Percentiles rank a stretch among this genome's conserved stretches.
Evolutionary conservation across 352 stramenopile species (phyloP).

Genomic region (Pythium insidiosum): DNA sequence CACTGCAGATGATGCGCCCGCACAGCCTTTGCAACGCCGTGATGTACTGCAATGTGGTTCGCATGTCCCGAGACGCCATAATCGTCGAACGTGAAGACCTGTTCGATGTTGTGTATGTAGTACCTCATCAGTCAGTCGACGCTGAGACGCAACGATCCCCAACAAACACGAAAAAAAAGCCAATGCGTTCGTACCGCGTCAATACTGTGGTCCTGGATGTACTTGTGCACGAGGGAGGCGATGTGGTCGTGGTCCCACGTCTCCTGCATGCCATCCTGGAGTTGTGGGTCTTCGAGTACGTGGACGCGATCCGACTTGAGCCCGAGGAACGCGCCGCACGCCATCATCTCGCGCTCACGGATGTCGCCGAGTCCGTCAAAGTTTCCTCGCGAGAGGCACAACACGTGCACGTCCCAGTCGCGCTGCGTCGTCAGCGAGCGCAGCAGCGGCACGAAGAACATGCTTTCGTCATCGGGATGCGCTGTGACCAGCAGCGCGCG

Average conservation of each 20-base stretch:
- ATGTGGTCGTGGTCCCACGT: conserved; percentile 69
- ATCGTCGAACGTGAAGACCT: conserved; percentile 93
- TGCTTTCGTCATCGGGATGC: conserved; percentile 96
- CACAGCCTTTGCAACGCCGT: conserved; percentile 43
- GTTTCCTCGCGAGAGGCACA: conserved; percentile 91
- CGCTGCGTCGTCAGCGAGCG: conserved; percentile 33
- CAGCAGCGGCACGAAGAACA: conserved; percentile 95
- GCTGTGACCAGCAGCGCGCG: conserved; percentile 84
- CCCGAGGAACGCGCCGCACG: conserved; percentile 43
- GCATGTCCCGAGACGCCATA: conserved; percentile 90
- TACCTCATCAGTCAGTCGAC: not conserved
- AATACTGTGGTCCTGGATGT: conserved; percentile 47
- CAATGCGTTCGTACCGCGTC: conserved; percentile 67
- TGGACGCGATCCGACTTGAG: conserved; percentile 34
- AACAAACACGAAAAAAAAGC: no score
- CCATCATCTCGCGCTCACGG: conserved; percentile 77
- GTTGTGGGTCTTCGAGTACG: conserved; percentile 68
- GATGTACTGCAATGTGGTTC: conserved; percentile 87
- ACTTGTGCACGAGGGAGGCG: conserved; percentile 38
- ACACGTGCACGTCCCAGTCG: conserved; percentile 62
- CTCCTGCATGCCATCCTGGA: conserved; percentile 83
- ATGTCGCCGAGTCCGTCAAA: conserved; percentile 86
- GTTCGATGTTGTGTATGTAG: not conserved
- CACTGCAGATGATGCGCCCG: conserved; percentile 34
- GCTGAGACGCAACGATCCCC: conserved; percentile 1